A percentile compares a stretch with the other conserved stretches of the same genome.
Evolutionary conservation across 495 filamentous ascomycete genomes (phyloP).

Genomic region (Penicillium cinerascens): DNA sequence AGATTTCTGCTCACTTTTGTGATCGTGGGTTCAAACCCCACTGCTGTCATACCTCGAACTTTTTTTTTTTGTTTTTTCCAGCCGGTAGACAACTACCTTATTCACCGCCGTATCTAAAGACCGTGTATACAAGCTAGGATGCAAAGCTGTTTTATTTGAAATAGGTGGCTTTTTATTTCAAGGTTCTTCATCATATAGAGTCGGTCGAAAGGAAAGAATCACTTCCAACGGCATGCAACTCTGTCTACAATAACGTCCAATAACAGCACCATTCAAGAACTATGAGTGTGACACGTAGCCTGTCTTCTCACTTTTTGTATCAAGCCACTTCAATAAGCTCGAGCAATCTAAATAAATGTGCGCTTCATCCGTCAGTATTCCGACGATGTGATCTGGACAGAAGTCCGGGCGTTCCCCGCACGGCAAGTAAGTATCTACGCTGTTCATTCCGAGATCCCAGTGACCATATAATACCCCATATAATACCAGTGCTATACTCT

Average conservation of each 20-base stretch:
- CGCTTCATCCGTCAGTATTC: not conserved
- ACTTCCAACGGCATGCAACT: not conserved
- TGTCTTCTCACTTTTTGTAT: not conserved
- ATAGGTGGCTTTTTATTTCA: too few relatives aligned
- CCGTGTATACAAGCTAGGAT: too few relatives aligned
- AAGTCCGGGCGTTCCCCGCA: constrained; percentile 17
- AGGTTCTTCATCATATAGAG: too few relatives aligned
- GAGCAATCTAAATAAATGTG: not conserved
- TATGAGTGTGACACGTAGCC: not conserved
- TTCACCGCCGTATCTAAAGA: too few relatives aligned
- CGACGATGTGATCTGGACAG: constrained; percentile 5
- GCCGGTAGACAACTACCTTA: too few relatives aligned
- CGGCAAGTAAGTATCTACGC: not conserved
- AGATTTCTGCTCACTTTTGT: not conserved
- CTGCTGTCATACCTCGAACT: not conserved
- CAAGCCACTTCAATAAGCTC: not conserved
- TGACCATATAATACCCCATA: not conserved
- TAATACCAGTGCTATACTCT: not conserved
- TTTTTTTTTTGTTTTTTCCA: not conserved
- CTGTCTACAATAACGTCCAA: not conserved
- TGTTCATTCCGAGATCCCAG: constrained; percentile 7
- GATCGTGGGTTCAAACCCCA: not conserved
- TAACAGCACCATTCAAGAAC: not conserved
- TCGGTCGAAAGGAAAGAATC: not conserved
- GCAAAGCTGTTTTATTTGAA: too few relatives aligned